Evolutionary conservation across 208 protist species (phyloP).

Genomic region (Phytomonas serpens): DNA sequence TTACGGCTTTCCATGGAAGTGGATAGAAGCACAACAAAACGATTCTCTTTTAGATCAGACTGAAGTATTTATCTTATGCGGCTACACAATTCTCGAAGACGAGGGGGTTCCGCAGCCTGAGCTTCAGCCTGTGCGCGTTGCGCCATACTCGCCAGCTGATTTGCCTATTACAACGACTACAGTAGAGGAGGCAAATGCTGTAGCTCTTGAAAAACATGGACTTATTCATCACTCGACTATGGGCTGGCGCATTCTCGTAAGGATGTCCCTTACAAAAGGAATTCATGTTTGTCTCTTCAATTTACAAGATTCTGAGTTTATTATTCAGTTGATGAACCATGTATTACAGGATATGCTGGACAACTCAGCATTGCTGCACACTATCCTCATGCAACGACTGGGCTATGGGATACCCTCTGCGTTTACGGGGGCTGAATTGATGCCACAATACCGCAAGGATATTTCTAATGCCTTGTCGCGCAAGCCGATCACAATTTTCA

Average conservation of each 20-base stretch:
- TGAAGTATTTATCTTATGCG: conserved; percentile 62
- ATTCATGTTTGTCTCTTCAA: conserved; percentile 59
- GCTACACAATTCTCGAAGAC: conserved; percentile 29
- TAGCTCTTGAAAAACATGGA: conserved; percentile 25
- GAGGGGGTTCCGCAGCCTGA: conserved; percentile 5
- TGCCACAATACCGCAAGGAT: conserved; percentile 63
- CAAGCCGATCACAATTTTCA: conserved; percentile 39
- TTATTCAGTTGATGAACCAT: conserved; percentile 54
- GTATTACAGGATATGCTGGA: conserved; percentile 52
- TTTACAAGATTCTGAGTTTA: conserved; percentile 59
- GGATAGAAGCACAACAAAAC: conserved; percentile 64
- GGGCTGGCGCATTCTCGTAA: conserved; percentile 38
- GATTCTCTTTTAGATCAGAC: conserved; percentile 41
- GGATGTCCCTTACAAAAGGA: conserved; percentile 48
- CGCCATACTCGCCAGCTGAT: conserved; percentile 42
- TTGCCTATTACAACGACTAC: conserved; percentile 33
- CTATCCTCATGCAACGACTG: conserved; percentile 75
- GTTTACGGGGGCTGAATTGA: conserved; percentile 57
- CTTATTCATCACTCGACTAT: conserved; percentile 16
- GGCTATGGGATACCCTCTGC: conserved; percentile 41
- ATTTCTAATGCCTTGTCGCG: conserved; percentile 38
- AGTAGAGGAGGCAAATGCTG: conserved; percentile 42
- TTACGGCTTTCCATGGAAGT: conserved; percentile 55
- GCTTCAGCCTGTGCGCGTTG: conserved; percentile 28
- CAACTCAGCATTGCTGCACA: conserved; percentile 62